phyloP scores from a whole-genome alignment of 768 basidiomycete species.

The Boletus subparvulus region DNA sequence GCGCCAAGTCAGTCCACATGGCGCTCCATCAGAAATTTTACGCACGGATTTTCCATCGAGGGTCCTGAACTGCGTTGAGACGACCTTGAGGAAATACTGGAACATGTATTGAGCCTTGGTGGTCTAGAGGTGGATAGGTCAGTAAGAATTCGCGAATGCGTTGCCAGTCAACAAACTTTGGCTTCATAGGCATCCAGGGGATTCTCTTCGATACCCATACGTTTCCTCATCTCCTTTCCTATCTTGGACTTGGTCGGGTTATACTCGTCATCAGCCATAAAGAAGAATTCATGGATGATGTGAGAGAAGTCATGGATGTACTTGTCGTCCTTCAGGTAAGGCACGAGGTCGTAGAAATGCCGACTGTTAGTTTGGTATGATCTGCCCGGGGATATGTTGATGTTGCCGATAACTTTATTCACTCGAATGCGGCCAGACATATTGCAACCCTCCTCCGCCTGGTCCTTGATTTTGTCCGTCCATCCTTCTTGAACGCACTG shows the following conservation, averaged over 20 bases:
- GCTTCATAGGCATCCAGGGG: constrained; percentile 72
- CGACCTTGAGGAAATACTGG: constrained; percentile 99
- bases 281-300: constrained; percentile 74
- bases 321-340: constrained; percentile 86
- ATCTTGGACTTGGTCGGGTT: constrained; percentile 62
- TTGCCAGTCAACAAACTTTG: constrained; percentile 42
- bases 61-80: constrained; percentile 91
- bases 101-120: constrained; percentile 87
- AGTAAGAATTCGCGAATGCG: not conserved
- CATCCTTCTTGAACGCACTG: constrained; percentile 94
- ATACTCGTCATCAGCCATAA: constrained; percentile 80
- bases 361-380: constrained; percentile 88
- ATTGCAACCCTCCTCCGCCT: constrained; percentile 93
- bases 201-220: constrained; percentile 69
- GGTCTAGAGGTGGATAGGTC: constrained; percentile 46
- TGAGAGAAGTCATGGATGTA: constrained; percentile 95
- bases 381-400: constrained; percentile 91
- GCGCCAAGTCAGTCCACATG: constrained; percentile 5
- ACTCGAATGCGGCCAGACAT: constrained; percentile 88
- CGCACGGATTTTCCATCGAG: constrained; percentile 68
- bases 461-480: constrained; percentile 90
- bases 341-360: constrained; percentile 86
- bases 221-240: constrained; percentile 62
- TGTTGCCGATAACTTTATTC: constrained; percentile 96
- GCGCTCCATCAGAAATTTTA: constrained; percentile 6